Conservation (phyloP, 495 filamentous ascomycete genomes). For the Lophiostoma macrostomum region DNA sequence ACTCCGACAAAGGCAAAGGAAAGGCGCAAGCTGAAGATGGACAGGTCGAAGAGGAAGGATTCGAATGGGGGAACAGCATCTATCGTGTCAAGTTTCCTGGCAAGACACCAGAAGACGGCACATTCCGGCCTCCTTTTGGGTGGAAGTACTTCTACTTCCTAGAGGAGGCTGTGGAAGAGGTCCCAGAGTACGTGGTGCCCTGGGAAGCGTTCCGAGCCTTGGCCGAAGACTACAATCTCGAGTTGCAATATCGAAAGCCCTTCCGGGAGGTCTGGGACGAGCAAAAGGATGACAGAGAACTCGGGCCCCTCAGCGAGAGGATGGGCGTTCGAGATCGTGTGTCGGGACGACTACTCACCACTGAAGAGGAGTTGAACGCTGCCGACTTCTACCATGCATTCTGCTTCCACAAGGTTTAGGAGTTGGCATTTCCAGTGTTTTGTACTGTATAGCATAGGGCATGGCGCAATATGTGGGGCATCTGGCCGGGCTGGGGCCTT, state of each 20-base stretch:
- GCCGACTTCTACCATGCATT: slow-evolving; percentile 88
- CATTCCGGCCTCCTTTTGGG: slow-evolving; percentile 91
- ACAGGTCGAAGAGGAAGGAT: slow-evolving; percentile 52
- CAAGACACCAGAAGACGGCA: slow-evolving; percentile 69
- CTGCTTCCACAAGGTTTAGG: slow-evolving; percentile 87
- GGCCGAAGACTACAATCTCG: slow-evolving; percentile 94
- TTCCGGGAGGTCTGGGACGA: slow-evolving; percentile 89
- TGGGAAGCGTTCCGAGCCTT: slow-evolving; percentile 95
- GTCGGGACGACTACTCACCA: slow-evolving; percentile 65
- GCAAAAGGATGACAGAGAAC: slow-evolving; percentile 73
- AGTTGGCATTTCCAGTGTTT: background rate
- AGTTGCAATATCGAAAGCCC: slow-evolving; percentile 83
- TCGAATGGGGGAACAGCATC: slow-evolving; percentile 89
- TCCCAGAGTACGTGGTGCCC: slow-evolving; percentile 96
- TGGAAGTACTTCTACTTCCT: slow-evolving; percentile 98
- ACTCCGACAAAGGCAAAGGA: slow-evolving; percentile 51
- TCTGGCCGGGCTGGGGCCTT: slow-evolving; percentile 4
- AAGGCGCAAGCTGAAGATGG: slow-evolving; percentile 52
- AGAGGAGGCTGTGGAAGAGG: slow-evolving; percentile 90
- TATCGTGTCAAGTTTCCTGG: slow-evolving; percentile 86
- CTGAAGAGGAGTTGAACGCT: slow-evolving; percentile 81
- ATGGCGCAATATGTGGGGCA: slow-evolving; percentile 14
- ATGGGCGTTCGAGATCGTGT: slow-evolving; percentile 83
- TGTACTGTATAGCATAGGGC: background rate
- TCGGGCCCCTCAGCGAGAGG: slow-evolving; percentile 81